Evolutionary conservation across 2,329 filamentous ascomycete species (phyloP).

Genomic region (Paraphaeosphaeria sporulosa): DNA sequence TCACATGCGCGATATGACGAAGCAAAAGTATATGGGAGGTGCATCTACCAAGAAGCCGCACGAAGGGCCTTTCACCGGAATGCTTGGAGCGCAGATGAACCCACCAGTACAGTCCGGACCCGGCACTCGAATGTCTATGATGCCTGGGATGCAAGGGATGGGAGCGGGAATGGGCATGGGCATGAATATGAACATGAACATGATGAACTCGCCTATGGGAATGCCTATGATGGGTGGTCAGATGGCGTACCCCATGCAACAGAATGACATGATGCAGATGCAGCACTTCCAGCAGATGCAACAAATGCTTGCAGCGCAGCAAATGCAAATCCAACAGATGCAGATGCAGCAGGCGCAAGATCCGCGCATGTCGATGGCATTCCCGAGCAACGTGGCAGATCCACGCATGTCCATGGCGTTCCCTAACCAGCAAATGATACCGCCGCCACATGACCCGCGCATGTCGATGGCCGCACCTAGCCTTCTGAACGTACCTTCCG

Average conservation of each 20-base stretch:
- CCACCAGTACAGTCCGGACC: constrained; percentile 27
- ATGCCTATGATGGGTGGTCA: constrained; percentile 41
- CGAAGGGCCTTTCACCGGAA: constrained; percentile 45
- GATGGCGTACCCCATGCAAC: constrained; percentile 70
- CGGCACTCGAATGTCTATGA: constrained; percentile 36
- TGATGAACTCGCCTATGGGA: constrained; percentile 28
- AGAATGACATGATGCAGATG: constrained; percentile 85
- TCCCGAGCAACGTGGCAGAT: constrained; percentile 26
- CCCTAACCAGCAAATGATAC: constrained; percentile 28
- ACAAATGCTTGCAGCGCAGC: constrained; percentile 44
- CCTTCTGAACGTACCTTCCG: constrained; percentile 34
- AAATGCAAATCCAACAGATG: constrained; percentile 69
- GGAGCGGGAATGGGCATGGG: constrained; percentile 22
- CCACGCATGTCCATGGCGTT: constrained; percentile 33
- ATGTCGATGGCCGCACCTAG: constrained; percentile 35
- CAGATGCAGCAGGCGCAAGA: constrained; percentile 43
- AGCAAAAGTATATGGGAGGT: constrained; percentile 47
- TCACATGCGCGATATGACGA: constrained; percentile 46
- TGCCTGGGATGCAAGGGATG: constrained; percentile 26
- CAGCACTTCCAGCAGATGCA: constrained; percentile 75
- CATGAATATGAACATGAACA: constrained; percentile 26
- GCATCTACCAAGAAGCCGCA: constrained; percentile 40
- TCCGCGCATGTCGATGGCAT: constrained; percentile 32
- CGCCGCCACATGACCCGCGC: constrained; percentile 37
- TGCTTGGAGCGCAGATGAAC: constrained; percentile 46